phyloP scores from a whole-genome alignment of 371 early-diverging fungal genomes.

The Lichtheimia ornata region DNA sequence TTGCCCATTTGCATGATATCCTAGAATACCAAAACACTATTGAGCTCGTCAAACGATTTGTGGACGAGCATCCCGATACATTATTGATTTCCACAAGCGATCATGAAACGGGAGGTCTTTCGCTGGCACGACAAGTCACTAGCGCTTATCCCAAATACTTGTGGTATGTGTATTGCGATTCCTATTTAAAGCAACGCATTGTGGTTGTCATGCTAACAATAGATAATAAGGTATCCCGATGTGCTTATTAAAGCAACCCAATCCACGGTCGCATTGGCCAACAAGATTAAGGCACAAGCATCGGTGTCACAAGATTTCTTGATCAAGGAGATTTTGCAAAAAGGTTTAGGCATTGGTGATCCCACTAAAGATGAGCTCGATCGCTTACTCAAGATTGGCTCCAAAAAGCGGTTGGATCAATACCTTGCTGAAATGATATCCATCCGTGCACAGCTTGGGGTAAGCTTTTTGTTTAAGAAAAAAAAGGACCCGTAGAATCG shows the following conservation, averaged over 20 bases:
- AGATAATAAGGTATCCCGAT: slow-evolving; percentile 58
- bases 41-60: slow-evolving; percentile 69
- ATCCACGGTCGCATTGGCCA: slow-evolving; percentile 67
- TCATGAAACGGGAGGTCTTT: slow-evolving; percentile 95
- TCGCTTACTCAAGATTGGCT: slow-evolving; percentile 30
- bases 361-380: slow-evolving; percentile 66
- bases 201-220: background rate
- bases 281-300: slow-evolving; percentile 14
- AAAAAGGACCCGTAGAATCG: background rate
- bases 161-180: slow-evolving; percentile 55
- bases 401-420: slow-evolving; percentile 37
- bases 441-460: slow-evolving; percentile 70
- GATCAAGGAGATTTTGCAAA: slow-evolving; percentile 45
- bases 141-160: slow-evolving; percentile 76
- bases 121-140: slow-evolving; percentile 71
- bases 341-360: slow-evolving; percentile 70
- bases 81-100: slow-evolving; percentile 88
- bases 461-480: slow-evolving; percentile 20
- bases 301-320: background rate
- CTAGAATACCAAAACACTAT: slow-evolving; percentile 86
- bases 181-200: background rate
- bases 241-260: slow-evolving; percentile 64
- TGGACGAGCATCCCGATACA: slow-evolving; percentile 75
- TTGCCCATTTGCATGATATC: slow-evolving; percentile 88
- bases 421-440: slow-evolving; percentile 74